These are phyloP conservation scores for Rhizopogon rudus DNA, from an alignment of 768 basidiomycete genomes.

Conservation along the genomic window DNA sequence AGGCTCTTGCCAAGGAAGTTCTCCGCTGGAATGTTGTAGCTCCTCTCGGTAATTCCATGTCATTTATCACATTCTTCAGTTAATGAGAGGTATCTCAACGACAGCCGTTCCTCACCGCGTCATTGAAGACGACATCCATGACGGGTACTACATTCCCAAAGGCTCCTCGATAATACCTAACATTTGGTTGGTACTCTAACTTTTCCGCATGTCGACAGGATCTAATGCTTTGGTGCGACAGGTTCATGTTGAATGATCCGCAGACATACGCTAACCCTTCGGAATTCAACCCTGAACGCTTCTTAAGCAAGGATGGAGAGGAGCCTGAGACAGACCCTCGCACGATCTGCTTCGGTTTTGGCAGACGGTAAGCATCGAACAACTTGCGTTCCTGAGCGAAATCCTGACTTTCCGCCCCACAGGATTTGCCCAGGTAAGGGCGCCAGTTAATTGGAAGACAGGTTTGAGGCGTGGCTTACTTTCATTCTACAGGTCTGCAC, in stretches of 20 bases:
- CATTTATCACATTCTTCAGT: too few relatives aligned
- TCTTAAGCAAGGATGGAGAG: slow-evolving; percentile 25
- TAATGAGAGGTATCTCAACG: not conserved
- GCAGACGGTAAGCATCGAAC: slow-evolving; percentile 32
- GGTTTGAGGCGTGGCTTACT: not conserved
- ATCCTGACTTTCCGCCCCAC: slow-evolving; percentile 2
- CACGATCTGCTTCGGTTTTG: slow-evolving; percentile 58
- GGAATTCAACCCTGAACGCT: slow-evolving; percentile 51
- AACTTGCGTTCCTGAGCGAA: not conserved
- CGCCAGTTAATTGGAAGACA: not conserved
- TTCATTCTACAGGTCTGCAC: not conserved
- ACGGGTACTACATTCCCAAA: slow-evolving; percentile 56
- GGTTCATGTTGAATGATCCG: slow-evolving; percentile 12
- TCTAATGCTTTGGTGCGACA: not conserved
- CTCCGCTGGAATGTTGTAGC: too few relatives aligned
- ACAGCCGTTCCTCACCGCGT: slow-evolving; percentile 33
- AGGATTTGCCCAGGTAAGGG: slow-evolving; percentile 5
- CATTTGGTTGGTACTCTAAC: slow-evolving; percentile 9
- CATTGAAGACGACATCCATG: slow-evolving; percentile 28
- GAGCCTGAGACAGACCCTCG: slow-evolving; percentile 47
- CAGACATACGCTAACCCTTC: slow-evolving; percentile 42
- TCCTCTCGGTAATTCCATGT: too few relatives aligned
- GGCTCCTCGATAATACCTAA: slow-evolving; percentile 22
- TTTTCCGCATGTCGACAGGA: not conserved
- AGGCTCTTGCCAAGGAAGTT: too few relatives aligned